These are phyloP conservation scores for Cystofilobasidium capitatum DNA, from an alignment of 768 basidiomycete genomes.

Conservation along the genomic window DNA sequence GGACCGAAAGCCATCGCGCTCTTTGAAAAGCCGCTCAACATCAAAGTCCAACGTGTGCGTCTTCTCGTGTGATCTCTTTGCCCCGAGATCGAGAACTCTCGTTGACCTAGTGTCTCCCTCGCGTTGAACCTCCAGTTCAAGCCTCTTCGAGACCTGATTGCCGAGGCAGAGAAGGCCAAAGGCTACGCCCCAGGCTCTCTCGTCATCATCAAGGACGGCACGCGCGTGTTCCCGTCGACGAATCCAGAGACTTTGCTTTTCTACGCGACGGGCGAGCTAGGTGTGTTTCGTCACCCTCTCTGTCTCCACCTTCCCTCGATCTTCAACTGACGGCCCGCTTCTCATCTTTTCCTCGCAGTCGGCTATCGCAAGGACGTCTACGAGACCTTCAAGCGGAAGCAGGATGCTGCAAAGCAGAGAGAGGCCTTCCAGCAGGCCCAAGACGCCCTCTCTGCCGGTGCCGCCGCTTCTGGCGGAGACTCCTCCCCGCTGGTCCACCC, in stretches of 20 bases:
- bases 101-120: too few relatives aligned
- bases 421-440: background rate
- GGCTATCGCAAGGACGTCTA: background rate
- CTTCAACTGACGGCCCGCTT: too few relatives aligned
- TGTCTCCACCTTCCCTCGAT: background rate
- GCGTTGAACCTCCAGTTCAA: background rate
- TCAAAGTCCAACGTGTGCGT: background rate
- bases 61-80: background rate
- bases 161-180: background rate
- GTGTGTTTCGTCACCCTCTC: background rate
- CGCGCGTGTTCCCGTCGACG: conserved; percentile 3
- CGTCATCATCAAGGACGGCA: background rate
- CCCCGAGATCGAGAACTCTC: background rate
- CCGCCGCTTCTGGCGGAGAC: background rate
- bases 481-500: background rate
- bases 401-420: background rate
- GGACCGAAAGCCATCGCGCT: background rate
- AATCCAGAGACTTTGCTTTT: background rate
- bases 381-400: background rate
- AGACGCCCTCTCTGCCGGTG: background rate
- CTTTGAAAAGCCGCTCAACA: background rate
- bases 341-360: background rate
- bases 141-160: background rate
- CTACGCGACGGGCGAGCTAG: background rate
- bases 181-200: background rate